Percentiles rank a stretch among this genome's conserved stretches.
Conservation (phyloP, 257 asterid species). For the Nicotiana attenuata region DNA sequence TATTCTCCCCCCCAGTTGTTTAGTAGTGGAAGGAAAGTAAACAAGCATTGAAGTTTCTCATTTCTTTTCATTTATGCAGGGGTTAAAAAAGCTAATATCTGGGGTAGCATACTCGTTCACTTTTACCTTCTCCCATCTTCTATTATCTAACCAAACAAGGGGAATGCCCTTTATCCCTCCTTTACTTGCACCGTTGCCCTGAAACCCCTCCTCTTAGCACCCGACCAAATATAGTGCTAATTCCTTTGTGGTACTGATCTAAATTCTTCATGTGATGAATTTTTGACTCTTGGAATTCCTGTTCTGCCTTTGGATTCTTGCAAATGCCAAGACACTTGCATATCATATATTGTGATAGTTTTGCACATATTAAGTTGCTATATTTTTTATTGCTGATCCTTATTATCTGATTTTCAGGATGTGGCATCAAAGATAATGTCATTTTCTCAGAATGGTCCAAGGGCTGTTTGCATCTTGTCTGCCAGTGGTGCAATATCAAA, state of each 20-base stretch:
- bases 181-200: background rate
- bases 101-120: background rate
- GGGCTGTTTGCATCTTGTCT: background rate
- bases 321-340: background rate
- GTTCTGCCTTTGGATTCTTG: background rate
- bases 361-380: background rate
- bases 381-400: background rate
- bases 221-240: background rate
- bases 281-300: background rate
- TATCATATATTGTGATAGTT: background rate
- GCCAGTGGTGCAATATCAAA: background rate
- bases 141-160: background rate
- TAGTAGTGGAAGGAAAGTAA: background rate
- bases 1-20: background rate
- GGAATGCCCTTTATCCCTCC: background rate
- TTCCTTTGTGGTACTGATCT: background rate
- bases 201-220: background rate
- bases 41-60: background rate
- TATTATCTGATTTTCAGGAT: background rate
- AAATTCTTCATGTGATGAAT: background rate
- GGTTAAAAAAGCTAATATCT: background rate
- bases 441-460: background rate
- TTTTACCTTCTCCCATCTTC: background rate
- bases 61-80: background rate
- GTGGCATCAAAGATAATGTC: background rate